Base-by-base conservation (phyloP, 2,329 filamentous ascomycete species). In the Botrytis fabae region DNA sequence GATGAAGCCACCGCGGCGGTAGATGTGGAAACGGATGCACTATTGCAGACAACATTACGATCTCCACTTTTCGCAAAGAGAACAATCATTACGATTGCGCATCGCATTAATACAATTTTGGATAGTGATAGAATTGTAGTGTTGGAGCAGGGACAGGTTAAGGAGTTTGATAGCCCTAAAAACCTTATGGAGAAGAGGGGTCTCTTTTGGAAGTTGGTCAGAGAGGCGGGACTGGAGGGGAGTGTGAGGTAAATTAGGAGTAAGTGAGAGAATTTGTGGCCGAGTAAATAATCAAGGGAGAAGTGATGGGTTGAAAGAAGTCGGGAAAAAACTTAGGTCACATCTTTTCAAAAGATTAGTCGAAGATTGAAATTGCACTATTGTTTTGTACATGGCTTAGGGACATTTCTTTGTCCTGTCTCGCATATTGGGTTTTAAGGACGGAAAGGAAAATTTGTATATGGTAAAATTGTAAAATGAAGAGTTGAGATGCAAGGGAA, bases 41-140 rank as follows among this genome's bases (percentile, higher is more conserved):
- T 91, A 83, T 84, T 92, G 71, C 90, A 92, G 83, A 83, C 83
- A 65, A 92, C 90, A 40, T 84, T 91, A 72, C 86, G 90, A 48
- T 88, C 87, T 51, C 86, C 88, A 35, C 82, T 91, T 25, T 99
- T 99, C 84, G 88, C 91, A 75, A 94, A 98, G 83, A 90, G 94
- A 71, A 99, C 96, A 54, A 98, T 99, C 82, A 97, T 99, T 82
- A 99, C 96, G 1, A 97, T 99, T 79, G 96, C 96, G 40, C 96
- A 99, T 85, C 91, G 96, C 72, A 97, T 99, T 85, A 98, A 98
- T 84, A 99, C 96, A 18, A 98, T 99, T 79, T 87, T 99, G 44
- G 90, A 92, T 81, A 89, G 87, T 75, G 95, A 99, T 84, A 90
- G 95, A 69, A 96, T 99, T 75, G 91, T 99, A 51, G 96, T 99